Base-by-base conservation (phyloP, 2,329 filamentous ascomycete species). In the Ophiosphaerella korrae region DNA sequence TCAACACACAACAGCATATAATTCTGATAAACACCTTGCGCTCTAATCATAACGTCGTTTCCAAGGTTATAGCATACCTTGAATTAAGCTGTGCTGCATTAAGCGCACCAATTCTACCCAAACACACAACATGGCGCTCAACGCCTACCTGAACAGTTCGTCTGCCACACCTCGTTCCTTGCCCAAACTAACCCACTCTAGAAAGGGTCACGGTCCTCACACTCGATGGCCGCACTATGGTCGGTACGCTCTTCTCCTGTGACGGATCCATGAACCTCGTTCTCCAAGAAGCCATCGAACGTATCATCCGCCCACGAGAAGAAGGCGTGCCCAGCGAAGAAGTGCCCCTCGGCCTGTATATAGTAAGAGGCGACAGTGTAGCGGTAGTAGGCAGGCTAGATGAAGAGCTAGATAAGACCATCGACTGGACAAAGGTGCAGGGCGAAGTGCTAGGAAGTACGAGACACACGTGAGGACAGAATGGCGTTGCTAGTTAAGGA, bases 231-330 rank as follows among this genome's bases (percentile, higher is more conserved):
- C 88, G 93, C 65, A 96, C 90, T 40, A 74, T 81, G 53, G 73
- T 76, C 60, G 94, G 94, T 52, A 92, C 82, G 2, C 85, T 99
- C 46, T 80, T 93, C 42, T 90, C 89, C 38, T 92, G 88, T 71
- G 94, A 99, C 74, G 88, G 96, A 75, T 86, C 88, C 67, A 97
- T 94, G 61, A 99, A 99, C 75, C 79, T 99, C 56, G 92, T 97
- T 23, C 82, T 99, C 11, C 84, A 86, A 60, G 82, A 90, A 58
- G 90, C 93, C 3, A 80, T 92, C 55, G 94, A 99, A 75, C 89
- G 94, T 60, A 89, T 97, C 56, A 96, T 99, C 65, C 88, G 90
- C 57, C 88, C 89, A 1, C 83, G 84, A 37, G 92, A 97, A 69
- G 91, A 96, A 68, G 83, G 85, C 35, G 90, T 96, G 63, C 84